Evolutionary conservation across 495 filamentous ascomycete genomes (phyloP).

Genomic region (Neurospora pannonica): DNA sequence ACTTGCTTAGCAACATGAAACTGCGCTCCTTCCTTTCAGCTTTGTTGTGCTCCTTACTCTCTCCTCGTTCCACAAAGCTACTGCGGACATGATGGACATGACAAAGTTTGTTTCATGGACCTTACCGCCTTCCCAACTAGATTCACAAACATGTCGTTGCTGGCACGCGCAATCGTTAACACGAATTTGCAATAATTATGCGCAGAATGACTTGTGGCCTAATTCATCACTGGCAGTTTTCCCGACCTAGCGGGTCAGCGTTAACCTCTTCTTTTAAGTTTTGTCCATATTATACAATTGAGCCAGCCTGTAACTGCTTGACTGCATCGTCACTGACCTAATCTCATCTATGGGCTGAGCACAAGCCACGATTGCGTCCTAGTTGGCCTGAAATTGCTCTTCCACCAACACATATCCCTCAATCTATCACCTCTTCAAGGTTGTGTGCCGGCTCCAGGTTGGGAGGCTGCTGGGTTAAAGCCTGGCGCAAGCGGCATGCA

Average conservation of each 20-base stretch:
- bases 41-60: background rate
- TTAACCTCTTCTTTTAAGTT: background rate
- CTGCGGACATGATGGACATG: background rate
- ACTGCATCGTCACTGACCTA: background rate
- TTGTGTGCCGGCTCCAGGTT: background rate
- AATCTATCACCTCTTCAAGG: background rate
- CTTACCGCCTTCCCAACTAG: background rate
- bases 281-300: background rate
- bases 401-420: background rate
- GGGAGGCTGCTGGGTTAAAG: background rate
- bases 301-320: background rate
- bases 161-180: background rate
- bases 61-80: background rate
- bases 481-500: background rate
- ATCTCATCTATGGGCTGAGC: background rate
- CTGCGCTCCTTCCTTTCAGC: background rate
- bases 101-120: background rate
- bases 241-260: background rate
- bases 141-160: background rate
- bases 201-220: background rate
- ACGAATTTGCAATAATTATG: background rate
- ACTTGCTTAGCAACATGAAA: background rate
- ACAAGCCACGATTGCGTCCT: background rate
- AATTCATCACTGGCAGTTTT: background rate
- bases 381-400: background rate